Conservation (phyloP, 2,329 filamentous ascomycete species). For the Zasmidium cellare region DNA sequence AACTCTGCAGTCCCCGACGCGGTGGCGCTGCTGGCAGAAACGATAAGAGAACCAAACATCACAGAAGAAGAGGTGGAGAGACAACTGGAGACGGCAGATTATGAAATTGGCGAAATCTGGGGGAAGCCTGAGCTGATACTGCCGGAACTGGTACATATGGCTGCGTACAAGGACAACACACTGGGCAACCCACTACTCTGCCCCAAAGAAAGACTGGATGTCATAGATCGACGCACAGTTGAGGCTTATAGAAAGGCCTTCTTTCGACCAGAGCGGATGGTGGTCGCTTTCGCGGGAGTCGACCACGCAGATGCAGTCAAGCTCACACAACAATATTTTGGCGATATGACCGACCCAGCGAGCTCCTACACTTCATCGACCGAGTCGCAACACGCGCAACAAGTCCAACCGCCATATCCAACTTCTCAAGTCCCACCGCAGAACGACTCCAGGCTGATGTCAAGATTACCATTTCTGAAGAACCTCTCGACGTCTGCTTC, state of each 20-base stretch:
- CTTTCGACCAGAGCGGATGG: slow-evolving; percentile 86
- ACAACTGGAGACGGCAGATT: slow-evolving; percentile 87
- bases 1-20: slow-evolving; percentile 85
- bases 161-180: slow-evolving; percentile 94
- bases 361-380: slow-evolving; percentile 31
- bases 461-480: slow-evolving; percentile 86
- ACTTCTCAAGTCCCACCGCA: slow-evolving; percentile 42
- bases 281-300: slow-evolving; percentile 92
- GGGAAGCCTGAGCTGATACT: slow-evolving; percentile 94
- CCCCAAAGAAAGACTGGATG: slow-evolving; percentile 74
- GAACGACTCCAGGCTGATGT: slow-evolving; percentile 68
- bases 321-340: slow-evolving; percentile 82
- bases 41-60: slow-evolving; percentile 80
- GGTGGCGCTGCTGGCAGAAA: slow-evolving; percentile 84
- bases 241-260: slow-evolving; percentile 78
- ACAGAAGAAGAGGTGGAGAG: slow-evolving; percentile 83
- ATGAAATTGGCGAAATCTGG: slow-evolving; percentile 98
- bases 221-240: slow-evolving; percentile 73
- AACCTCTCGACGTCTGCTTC: slow-evolving; percentile 76
- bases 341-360: slow-evolving; percentile 66
- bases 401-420: slow-evolving; percentile 34
- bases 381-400: slow-evolving; percentile 20
- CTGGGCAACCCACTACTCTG: slow-evolving; percentile 91
- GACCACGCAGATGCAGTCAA: slow-evolving; percentile 76
- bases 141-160: slow-evolving; percentile 91